Evolutionary conservation across 2,329 filamentous ascomycete species (phyloP), one percentile per base, ranked within the genome.

Genomic region (Gaeumannomyces tritici): DNA sequence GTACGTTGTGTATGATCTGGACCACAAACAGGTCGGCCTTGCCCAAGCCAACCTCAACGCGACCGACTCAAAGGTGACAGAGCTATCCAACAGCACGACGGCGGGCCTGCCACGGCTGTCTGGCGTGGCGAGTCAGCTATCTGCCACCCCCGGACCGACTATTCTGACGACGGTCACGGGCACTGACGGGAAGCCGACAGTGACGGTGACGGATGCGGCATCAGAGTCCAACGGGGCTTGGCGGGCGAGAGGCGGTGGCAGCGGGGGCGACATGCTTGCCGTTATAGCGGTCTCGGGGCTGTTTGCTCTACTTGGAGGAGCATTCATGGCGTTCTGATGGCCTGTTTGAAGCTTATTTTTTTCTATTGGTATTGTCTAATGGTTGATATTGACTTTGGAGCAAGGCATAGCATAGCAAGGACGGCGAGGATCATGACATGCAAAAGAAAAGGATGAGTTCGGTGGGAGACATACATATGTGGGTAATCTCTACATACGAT

Each of bases 1-100:
- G 13, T 85, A 85, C 68, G 79, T 83, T 60, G 81, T 83, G 62
- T 84, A 83, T 69, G 81, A 85, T 67, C 69, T 83, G 55, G 73
- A 73, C 62, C 78, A 82, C 70, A 69, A 79, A 67, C 72, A 81
- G 71, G 73, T 85, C 62, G 80, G 73, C 63, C 68, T 85, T 5
- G 81, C 81, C 15, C 81, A 81, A 72, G 76, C 83, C 59, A 82
- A 81, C 65, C 69, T 81, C 61, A 79, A 81, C 68, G 73, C 73
- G 64, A 77, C 75, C 33, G 69, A 71, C 27, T 75, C 73, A 58
- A 75, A 76, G 63, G 67, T 85, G 26, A 68, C 83, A 54, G 77
- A 80, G 67, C 76, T 85, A 64, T 70, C 70, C n/a, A 66, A 72
- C 15, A 67, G 68, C 59, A 72, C 71, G 58, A 31, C 55, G 15